phyloP scores from a whole-genome alignment of 352 stramenopile species.

The Globisporangium rhizosaccharum region DNA sequence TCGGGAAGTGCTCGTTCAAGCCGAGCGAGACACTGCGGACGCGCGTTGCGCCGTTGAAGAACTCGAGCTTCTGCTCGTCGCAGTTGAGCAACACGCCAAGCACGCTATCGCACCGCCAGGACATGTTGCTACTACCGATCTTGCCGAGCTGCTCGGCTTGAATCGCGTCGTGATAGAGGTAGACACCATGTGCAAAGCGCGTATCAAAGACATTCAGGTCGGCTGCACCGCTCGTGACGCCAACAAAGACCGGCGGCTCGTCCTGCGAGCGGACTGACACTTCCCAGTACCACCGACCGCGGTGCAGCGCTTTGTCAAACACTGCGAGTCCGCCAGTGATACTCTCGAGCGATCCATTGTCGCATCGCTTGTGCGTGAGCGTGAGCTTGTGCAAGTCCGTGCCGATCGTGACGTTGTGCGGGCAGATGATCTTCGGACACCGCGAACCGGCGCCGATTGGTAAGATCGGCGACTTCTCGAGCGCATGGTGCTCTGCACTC shows the following conservation, averaged over 20 bases:
- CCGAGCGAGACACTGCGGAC: slow-evolving; percentile 29
- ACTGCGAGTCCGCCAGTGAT: slow-evolving; percentile 49
- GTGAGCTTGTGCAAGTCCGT: slow-evolving; percentile 66
- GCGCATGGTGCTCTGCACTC: slow-evolving; percentile 19
- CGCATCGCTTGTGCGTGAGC: slow-evolving; percentile 29
- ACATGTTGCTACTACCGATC: slow-evolving; percentile 11
- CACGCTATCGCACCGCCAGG: slow-evolving; percentile 27
- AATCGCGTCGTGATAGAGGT: slow-evolving; percentile 32
- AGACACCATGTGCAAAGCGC: slow-evolving; percentile 17
- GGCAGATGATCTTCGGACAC: slow-evolving; percentile 70
- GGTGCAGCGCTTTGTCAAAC: slow-evolving; percentile 52
- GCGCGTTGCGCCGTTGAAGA: slow-evolving; percentile 37
- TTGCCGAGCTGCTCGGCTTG: slow-evolving; percentile 13
- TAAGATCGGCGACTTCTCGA: slow-evolving; percentile 49
- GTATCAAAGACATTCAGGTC: slow-evolving; percentile 52
- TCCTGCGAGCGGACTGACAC: slow-evolving; percentile 45
- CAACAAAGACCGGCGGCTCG: slow-evolving; percentile 66
- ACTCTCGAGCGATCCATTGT: not conserved
- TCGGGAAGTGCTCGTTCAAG: slow-evolving; percentile 11
- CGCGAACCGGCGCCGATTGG: slow-evolving; percentile 42
- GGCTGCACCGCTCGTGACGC: slow-evolving; percentile 37
- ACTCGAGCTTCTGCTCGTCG: slow-evolving; percentile 56
- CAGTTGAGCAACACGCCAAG: slow-evolving; percentile 63
- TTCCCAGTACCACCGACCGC: slow-evolving; percentile 82
- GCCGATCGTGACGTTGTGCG: slow-evolving; percentile 49